Percentiles rank a stretch among this genome's conserved stretches.
These are phyloP conservation scores for Carex parvula DNA, from an alignment of 176 grass and related monocot species.

Conservation along the genomic window DNA sequence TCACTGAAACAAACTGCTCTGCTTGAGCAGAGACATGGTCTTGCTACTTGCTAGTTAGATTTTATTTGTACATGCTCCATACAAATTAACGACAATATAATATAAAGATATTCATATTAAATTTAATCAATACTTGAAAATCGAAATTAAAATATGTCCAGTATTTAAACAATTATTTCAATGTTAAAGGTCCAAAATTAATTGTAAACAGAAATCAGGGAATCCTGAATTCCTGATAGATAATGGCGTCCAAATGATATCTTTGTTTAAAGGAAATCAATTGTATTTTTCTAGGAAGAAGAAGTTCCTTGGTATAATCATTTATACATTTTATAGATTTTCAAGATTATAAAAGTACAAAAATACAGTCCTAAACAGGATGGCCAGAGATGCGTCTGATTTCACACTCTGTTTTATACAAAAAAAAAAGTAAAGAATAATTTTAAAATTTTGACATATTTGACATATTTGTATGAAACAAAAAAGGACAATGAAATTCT, in stretches of 20 bases:
- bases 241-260: neutral
- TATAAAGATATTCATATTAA: neutral
- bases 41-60: neutral
- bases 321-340: neutral
- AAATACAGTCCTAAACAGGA: neutral
- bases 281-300: neutral
- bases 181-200: neutral
- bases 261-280: neutral
- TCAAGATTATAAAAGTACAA: neutral
- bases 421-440: slow-evolving; percentile 2
- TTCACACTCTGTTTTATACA: slow-evolving; percentile 17
- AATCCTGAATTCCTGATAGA: neutral
- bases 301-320: neutral
- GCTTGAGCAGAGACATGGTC: no score
- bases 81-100: neutral
- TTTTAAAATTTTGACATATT: neutral
- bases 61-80: neutral
- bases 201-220: neutral
- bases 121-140: neutral
- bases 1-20: no score
- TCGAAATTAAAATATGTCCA: neutral
- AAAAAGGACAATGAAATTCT: neutral
- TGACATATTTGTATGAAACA: neutral
- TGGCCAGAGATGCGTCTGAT: neutral
- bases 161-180: neutral